A percentile compares a stretch with the other conserved stretches of the same genome.
Conservation (phyloP, 495 filamentous ascomycete genomes). For the Acidiella bohemica region DNA sequence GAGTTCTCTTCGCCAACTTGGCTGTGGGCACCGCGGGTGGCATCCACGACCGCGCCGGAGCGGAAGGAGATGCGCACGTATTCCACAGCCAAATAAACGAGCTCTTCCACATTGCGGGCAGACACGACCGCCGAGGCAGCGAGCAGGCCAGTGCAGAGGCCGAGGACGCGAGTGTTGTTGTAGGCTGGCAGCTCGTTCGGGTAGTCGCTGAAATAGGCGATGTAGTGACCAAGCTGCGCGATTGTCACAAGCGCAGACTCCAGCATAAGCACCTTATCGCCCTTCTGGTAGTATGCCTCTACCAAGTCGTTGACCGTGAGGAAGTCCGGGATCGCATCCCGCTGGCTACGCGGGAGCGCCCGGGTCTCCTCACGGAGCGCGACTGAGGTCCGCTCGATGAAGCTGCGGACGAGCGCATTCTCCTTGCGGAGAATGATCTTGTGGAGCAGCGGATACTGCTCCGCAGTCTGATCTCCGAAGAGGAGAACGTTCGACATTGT, state of each 20-base stretch:
- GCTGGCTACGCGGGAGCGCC: conserved; percentile 43
- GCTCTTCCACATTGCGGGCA: conserved; percentile 50
- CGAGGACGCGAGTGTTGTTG: conserved; percentile 39
- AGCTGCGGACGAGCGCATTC: conserved; percentile 49
- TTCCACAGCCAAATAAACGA: conserved; percentile 56
- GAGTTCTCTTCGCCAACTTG: conserved; percentile 36
- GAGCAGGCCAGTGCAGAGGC: conserved; percentile 60
- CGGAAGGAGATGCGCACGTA: conserved; percentile 61
- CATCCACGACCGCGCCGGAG: conserved; percentile 47
- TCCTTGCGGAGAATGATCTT: conserved; percentile 50
- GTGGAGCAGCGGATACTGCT: conserved; percentile 52
- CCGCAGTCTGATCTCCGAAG: conserved; percentile 71
- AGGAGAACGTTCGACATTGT: conserved; percentile 28
- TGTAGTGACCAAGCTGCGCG: conserved; percentile 60
- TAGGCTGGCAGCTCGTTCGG: conserved; percentile 33
- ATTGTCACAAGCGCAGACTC: conserved; percentile 57
- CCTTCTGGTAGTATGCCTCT: conserved; percentile 48
- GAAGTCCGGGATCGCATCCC: conserved; percentile 52
- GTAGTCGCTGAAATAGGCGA: conserved; percentile 48
- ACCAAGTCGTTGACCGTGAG: conserved; percentile 56
- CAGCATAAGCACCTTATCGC: conserved; percentile 44
- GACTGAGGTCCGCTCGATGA: conserved; percentile 48
- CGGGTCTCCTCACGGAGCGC: conserved; percentile 52
- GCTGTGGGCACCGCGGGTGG: conserved; percentile 37
- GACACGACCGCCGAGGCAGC: conserved; percentile 58